Conservation (phyloP, 2,329 filamentous ascomycete species). For the Colletotrichum sansevieriae region DNA sequence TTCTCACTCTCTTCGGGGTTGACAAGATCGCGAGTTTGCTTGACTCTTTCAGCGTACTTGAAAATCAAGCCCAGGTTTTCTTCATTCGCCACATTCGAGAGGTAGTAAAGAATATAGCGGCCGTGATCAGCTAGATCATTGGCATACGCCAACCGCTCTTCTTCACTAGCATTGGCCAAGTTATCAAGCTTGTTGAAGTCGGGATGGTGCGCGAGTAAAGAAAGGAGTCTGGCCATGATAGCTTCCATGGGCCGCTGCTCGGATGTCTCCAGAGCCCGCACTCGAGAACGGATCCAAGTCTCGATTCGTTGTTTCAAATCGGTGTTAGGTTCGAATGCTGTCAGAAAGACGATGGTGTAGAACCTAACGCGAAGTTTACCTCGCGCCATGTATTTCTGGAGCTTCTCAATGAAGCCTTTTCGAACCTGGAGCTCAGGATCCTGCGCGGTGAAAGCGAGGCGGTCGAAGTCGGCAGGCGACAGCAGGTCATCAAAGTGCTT, state of each 20-base stretch:
- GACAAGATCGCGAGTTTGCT: slow-evolving; percentile 88
- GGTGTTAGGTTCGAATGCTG: slow-evolving; percentile 88
- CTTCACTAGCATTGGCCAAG: slow-evolving; percentile 18
- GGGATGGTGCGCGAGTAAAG: slow-evolving; percentile 91
- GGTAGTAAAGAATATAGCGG: slow-evolving; percentile 90
- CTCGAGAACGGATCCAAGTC: slow-evolving; percentile 90
- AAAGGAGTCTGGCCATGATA: slow-evolving; percentile 84
- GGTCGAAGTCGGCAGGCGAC: slow-evolving; percentile 81
- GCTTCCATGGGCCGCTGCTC: slow-evolving; percentile 81
- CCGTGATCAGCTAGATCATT: slow-evolving; percentile 84
- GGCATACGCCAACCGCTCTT: slow-evolving; percentile 54
- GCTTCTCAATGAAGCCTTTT: slow-evolving; percentile 81
- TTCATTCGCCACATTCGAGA: slow-evolving; percentile 84
- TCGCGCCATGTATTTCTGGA: slow-evolving; percentile 91
- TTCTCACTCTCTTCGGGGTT: slow-evolving; percentile 75
- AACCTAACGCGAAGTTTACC: slow-evolving; percentile 80
- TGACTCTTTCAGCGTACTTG: slow-evolving; percentile 92
- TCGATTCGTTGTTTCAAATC: slow-evolving; percentile 80
- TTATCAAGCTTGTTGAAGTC: slow-evolving; percentile 73
- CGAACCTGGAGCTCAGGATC: slow-evolving; percentile 82
- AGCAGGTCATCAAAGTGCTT: slow-evolving; percentile 83
- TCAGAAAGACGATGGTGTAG: slow-evolving; percentile 90
- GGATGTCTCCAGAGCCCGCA: slow-evolving; percentile 72
- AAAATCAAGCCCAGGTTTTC: slow-evolving; percentile 90
- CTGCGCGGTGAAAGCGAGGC: slow-evolving; percentile 84